Percentiles rank a stretch among this genome's conserved stretches.
phyloP scores from a whole-genome alignment of 352 stramenopile genomes.

The Plasmopara halstedii region DNA sequence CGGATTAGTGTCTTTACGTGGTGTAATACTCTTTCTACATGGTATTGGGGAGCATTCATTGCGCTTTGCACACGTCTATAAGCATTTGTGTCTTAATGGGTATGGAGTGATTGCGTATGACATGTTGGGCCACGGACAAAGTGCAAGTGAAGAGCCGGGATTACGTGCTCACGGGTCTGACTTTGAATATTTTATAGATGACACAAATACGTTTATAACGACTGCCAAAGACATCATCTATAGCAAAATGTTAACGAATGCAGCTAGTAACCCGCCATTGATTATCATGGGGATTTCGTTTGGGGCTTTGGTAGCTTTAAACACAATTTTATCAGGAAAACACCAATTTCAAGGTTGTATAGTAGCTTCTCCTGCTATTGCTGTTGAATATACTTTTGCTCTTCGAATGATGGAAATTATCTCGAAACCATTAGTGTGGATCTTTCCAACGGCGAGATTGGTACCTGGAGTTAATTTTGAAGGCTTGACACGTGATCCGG shows the following conservation, averaged over 20 bases:
- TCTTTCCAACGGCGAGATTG: constrained; percentile 34
- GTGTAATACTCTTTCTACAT: constrained; percentile 38
- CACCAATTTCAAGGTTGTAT: constrained; percentile 43
- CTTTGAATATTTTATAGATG: constrained; percentile 60
- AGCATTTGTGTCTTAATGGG: constrained; percentile 29
- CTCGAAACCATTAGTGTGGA: constrained; percentile 1
- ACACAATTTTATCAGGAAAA: constrained; percentile 39
- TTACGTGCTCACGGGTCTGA: constrained; percentile 39
- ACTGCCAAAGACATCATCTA: constrained; percentile 27
- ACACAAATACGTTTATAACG: constrained; percentile 55
- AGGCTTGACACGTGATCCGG: constrained; percentile 17
- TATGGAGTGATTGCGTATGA: constrained; percentile 63
- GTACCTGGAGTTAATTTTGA: constrained; percentile 51
- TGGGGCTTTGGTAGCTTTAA: constrained; percentile 27
- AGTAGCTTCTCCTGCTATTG: constrained; percentile 49
- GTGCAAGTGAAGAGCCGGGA: constrained; percentile 24
- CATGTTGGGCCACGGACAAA: constrained; percentile 46
- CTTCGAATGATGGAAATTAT: constrained; percentile 35
- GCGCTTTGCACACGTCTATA: constrained; percentile 53
- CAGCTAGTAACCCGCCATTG: constrained; percentile 32
- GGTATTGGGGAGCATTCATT: constrained; percentile 32
- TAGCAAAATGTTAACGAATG: constrained; percentile 15
- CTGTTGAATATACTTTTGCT: constrained; percentile 45
- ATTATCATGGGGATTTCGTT: constrained; percentile 64
- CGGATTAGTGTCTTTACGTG: constrained; percentile 7